Evolutionary conservation across 768 basidiomycete genomes (phyloP).

Genomic region (Suillus subluteus): DNA sequence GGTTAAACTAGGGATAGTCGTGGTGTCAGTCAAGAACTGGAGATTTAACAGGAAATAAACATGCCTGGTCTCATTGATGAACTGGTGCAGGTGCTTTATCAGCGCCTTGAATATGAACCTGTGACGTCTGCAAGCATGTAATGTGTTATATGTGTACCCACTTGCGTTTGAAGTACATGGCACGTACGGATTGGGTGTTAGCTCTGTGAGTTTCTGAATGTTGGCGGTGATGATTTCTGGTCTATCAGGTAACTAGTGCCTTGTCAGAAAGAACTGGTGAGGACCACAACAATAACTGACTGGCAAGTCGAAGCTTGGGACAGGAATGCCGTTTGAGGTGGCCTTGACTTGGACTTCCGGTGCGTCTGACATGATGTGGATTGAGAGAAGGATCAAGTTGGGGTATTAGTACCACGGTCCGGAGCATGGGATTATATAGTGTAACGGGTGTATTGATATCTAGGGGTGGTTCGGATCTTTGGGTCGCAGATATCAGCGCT

Average conservation of each 20-base stretch:
- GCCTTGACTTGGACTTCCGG: constrained; percentile 19
- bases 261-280: background rate
- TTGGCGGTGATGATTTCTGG: constrained; percentile 56
- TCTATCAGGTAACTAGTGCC: constrained; percentile 47
- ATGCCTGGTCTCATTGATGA: constrained; percentile 69
- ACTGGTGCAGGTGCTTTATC: constrained; percentile 73
- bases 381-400: background rate
- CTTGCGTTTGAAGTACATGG: background rate
- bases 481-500: too few species aligned
- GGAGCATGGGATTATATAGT: constrained; percentile 4
- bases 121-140: constrained; percentile 35
- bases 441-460: background rate
- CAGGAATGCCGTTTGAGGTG: constrained; percentile 43
- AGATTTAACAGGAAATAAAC: constrained; percentile 16
- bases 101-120: constrained; percentile 55
- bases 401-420: background rate
- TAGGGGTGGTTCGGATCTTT: background rate
- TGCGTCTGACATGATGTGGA: constrained; percentile 10
- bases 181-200: constrained; percentile 44
- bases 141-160: constrained; percentile 3
- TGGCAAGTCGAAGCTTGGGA: constrained; percentile 43
- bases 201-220: constrained; percentile 41
- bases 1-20: constrained; percentile 51
- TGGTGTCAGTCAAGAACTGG: background rate
- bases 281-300: constrained; percentile 30